Base-by-base conservation (phyloP, 352 stramenopile species). In the Phytophthora meadii region DNA sequence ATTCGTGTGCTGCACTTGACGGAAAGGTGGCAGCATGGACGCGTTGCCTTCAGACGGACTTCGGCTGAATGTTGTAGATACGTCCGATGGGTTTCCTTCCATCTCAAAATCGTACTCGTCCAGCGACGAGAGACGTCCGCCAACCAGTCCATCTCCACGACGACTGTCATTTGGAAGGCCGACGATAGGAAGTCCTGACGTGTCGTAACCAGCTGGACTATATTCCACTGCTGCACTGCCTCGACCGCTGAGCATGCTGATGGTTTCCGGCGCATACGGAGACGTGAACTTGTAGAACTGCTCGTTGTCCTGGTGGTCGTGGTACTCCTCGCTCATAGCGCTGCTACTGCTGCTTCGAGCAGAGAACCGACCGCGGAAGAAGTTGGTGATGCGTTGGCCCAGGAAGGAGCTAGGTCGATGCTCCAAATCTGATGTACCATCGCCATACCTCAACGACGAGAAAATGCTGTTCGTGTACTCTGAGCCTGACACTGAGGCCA, bases 401-500 rank as follows among this genome's bases (percentile, higher is more conserved):
- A 87, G 59, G 19, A 75, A 42, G 19, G 70, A 78, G 28, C 76
- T 87, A 2, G 79, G 82, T 14, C 74, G 78, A 27, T 84, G 68
- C 15, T 81, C 79, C 42, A 78, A 44, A 54, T 78, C 70, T 25
- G 66, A 76, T 0, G 44, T 56, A 0, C 66, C 61, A 37, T 78
- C 70, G 4, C 52, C 70, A 53, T 72, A 72, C 8, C 79, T 53
- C 27, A 84, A 61, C 2, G 81, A 87, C 22, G 82, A 84, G 27
- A 88, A 89, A 44, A 81, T 78, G 50, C 80, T 89, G 74, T 84
- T 87, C 19, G 70, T 83, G 40, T 81, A 87, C 44, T 84, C 82
- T 25, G 72, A 70, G 1, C 70, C 62, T 9, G 57, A 75, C 22
- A 73, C 65, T 5, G 70, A 75, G 19, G 68, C 65, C 55, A 65